Evolutionary conservation across 2,329 filamentous ascomycete genomes (phyloP), one percentile per base, ranked within the genome.

Genomic region (Pseudogymnoascus sp.): DNA sequence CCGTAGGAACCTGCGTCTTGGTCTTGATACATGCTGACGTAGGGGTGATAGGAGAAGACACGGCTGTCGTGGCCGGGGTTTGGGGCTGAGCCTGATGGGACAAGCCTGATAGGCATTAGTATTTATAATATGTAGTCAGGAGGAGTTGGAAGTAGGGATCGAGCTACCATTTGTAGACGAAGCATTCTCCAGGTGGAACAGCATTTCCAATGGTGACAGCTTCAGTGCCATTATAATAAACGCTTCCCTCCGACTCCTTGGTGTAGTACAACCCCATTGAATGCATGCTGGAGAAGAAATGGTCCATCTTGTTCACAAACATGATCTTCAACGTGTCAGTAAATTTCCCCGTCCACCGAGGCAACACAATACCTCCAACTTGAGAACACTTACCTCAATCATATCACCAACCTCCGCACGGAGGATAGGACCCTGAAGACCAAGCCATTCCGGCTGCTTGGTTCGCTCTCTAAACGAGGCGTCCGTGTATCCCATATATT

Each of bases 401-500:
- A 60, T 60, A 38, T 60, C 56, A 12, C 56, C 56, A 14, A 60
- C 56, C 56, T 60, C 56, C 16, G 21, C 56, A 5, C 56, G 56
- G 31, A 60, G 4, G 23, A 60, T 35, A 12, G 35, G 62, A 12
- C 35, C 44, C 35, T 61, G 62, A 42, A 61, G 35, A 10, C 67
- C 65, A 5, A 71, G 69, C 66, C 65, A 70, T n/a, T 66, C 62
- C 7, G 69, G 70, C 60, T 73, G 69, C 33, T 66, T 63, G 12
- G 64, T 65, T 21, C 62, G 50, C 3, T 64, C 59, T 3, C 56
- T 66, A 63, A 73, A 72, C n/a, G 63, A 66, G 8, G 62, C 53
- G 38, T 71, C 71, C 6, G 71, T 73, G 63, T 73, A 73, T 7
- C 71, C 72, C n/a, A 68, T 67, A 62, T 73, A 72, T 6, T 72